Base-by-base conservation (phyloP, 2,329 filamentous ascomycete genomes). In the Ascochyta viciae-villosae region DNA sequence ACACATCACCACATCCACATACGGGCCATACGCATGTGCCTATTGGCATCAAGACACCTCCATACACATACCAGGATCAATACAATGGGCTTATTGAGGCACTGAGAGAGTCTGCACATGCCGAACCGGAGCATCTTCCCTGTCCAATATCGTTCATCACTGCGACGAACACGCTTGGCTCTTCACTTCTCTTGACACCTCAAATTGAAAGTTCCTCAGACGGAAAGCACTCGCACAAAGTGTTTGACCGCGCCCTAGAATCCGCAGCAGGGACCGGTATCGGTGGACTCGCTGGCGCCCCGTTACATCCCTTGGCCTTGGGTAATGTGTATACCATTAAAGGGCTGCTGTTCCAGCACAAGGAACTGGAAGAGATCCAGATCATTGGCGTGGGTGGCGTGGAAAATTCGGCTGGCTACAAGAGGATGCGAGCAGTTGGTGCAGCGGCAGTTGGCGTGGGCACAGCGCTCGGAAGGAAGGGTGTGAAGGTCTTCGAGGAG, bases 301-400 rank as follows among this genome's bases (percentile, higher is more conserved):
- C 89, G 16, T 75, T 94, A 39, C 90, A 93, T 74, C 87, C 89
- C 0, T 76, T 94, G 0, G 87, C 89, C 0, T 74, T 94, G 27
- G 90, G 90, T 0, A 94, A 93, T 64, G 90, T 93, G 29, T 80
- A 79, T n/a, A 87, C 84, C 1, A 80, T 94, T n/a, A 76, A 87
- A 19, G 73, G 70, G 19, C 70, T 89, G 75, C 72, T 93, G 15
- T 84, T 88, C 61, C 73, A 76, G 31, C 66, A 80, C 13, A 66
- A 77, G 0, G 55, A 73, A 51, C 73, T 91, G 43, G 73, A 73
- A 9, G 77, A 82, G n/a, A 78, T 93, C 23, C 77, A 78, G 15
- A 79, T 93, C 27, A 86, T 93, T 51, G 90, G 90, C 0, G 83
- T 90, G 0, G 90, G 90, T 1, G 90, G 90, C 1, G 90, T 93